Evolutionary conservation across 176 grass and related monocot genomes (phyloP).

Genomic region (Raddia distichophylla): DNA sequence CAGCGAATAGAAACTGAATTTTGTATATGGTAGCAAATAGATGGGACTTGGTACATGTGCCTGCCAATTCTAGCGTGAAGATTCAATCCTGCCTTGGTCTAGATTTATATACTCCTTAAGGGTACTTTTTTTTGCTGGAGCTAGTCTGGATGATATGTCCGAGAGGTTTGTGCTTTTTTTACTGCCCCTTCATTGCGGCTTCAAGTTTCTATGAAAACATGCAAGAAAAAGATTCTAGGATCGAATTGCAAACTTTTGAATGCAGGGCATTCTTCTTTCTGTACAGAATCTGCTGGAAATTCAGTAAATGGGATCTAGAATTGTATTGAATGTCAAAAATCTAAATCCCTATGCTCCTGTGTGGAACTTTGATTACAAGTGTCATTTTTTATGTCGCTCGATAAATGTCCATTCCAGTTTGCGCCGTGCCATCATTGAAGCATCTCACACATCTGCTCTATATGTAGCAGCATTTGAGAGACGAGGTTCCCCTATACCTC

Average conservation of each 20-base stretch:
- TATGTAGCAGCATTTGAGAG: too few relatives aligned
- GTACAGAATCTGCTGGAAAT: slow-evolving; percentile 38
- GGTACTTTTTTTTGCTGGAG: neutral
- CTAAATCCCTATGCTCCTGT: too few relatives aligned
- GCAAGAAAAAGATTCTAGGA: neutral
- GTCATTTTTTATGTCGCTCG: too few relatives aligned
- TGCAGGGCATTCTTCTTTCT: slow-evolving; percentile 16
- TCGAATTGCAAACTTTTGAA: neutral
- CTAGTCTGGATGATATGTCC: neutral
- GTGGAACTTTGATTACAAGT: too few relatives aligned
- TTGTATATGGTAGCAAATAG: slow-evolving; percentile 52
- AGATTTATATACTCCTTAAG: neutral
- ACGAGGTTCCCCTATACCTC: too few relatives aligned
- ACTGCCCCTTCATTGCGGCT: neutral
- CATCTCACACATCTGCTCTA: too few relatives aligned
- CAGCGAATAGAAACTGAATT: slow-evolving; percentile 56
- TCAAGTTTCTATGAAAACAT: neutral
- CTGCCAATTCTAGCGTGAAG: neutral
- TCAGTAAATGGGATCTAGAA: neutral
- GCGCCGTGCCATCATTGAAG: too few relatives aligned
- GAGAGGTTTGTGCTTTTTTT: neutral
- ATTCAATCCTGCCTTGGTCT: neutral
- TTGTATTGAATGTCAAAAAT: neutral
- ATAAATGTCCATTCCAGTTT: too few relatives aligned
- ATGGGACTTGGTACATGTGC: slow-evolving; percentile 16